These are phyloP conservation scores for Amanita rubescens DNA, from an alignment of 768 basidiomycete species.

Conservation along the genomic window DNA sequence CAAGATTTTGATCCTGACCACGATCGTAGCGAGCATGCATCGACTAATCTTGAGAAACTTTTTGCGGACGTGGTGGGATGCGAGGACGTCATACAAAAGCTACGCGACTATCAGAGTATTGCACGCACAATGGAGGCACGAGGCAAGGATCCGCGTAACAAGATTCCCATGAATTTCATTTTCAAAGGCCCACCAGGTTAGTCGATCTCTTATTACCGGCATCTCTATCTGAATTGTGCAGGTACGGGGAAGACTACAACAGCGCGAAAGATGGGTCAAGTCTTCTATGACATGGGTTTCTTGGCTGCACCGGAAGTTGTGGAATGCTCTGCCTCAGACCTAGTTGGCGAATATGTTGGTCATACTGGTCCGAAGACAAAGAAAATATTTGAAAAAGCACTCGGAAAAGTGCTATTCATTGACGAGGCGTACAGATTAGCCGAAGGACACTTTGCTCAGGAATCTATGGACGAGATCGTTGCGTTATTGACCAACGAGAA, in stretches of 20 bases:
- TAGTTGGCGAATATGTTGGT: conserved; percentile 64
- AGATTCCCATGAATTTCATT: conserved; percentile 59
- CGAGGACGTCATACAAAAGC: conserved; percentile 41
- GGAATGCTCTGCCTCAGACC: conserved; percentile 64
- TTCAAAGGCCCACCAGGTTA: conserved; percentile 70
- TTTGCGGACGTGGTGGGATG: conserved; percentile 61
- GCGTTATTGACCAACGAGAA: conserved; percentile 50
- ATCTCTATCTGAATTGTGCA: conserved; percentile 13
- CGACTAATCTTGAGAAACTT: conserved; percentile 42
- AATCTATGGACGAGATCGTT: conserved; percentile 68
- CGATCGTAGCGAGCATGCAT: conserved; percentile 40
- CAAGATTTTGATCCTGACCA: conserved; percentile 62
- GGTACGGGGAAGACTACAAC: conserved; percentile 61
- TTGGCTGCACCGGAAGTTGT: conserved; percentile 39
- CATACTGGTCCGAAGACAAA: conserved; percentile 65
- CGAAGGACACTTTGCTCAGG: conserved; percentile 57
- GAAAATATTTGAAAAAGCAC: conserved; percentile 53
- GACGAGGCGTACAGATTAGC: conserved; percentile 65
- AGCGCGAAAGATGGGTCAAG: conserved; percentile 54
- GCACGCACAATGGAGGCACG: conserved; percentile 33
- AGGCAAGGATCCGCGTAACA: conserved; percentile 36
- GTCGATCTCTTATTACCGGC: conserved; percentile 7
- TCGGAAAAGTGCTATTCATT: conserved; percentile 62
- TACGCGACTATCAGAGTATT: conserved; percentile 46
- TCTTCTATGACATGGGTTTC: conserved; percentile 59